Percentiles rank a stretch among this genome's conserved stretches.
Conservation (phyloP, 768 basidiomycete genomes). For the Mycena chlorophos region DNA sequence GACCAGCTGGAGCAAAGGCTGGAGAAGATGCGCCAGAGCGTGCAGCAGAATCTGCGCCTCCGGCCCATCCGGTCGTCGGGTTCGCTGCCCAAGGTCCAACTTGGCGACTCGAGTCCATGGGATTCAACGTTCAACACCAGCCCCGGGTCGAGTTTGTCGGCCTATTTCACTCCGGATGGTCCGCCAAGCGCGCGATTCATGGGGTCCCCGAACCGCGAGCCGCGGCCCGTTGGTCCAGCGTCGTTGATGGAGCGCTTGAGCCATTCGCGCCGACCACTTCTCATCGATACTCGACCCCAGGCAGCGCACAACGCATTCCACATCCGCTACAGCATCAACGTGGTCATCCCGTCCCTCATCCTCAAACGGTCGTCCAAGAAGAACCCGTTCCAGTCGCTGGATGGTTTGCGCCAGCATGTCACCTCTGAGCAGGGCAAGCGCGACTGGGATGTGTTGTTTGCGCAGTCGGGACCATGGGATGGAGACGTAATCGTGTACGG, state of each 20-base stretch:
- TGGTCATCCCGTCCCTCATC: slow-evolving; percentile 88
- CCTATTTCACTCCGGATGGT: slow-evolving; percentile 23
- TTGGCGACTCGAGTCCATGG: slow-evolving; percentile 22
- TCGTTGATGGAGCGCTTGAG: slow-evolving; percentile 50
- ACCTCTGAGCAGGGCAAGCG: slow-evolving; percentile 74
- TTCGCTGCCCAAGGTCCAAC: slow-evolving; percentile 48
- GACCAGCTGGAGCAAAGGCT: slow-evolving; percentile 67
- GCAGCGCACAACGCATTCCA: slow-evolving; percentile 64
- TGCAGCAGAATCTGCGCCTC: slow-evolving; percentile 75
- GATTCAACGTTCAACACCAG: slow-evolving; percentile 20
- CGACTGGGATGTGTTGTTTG: slow-evolving; percentile 67
- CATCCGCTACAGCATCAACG: slow-evolving; percentile 71
- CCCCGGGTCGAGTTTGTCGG: slow-evolving; percentile 19
- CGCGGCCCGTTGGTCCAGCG: slow-evolving; percentile 46
- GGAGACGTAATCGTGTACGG: slow-evolving; percentile 77
- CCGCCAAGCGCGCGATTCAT: slow-evolving; percentile 30
- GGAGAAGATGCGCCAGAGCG: slow-evolving; percentile 66
- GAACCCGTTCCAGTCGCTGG: slow-evolving; percentile 64
- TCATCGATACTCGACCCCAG: slow-evolving; percentile 82
- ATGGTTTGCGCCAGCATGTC: slow-evolving; percentile 76
- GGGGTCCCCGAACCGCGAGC: slow-evolving; percentile 25
- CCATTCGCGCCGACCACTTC: slow-evolving; percentile 55
- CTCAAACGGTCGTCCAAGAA: slow-evolving; percentile 82
- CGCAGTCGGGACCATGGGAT: slow-evolving; percentile 58
- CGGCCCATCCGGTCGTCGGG: slow-evolving; percentile 70